These are phyloP conservation scores for Achlya hypogyna DNA, from an alignment of 352 stramenopile genomes.

Conservation along the genomic window DNA sequence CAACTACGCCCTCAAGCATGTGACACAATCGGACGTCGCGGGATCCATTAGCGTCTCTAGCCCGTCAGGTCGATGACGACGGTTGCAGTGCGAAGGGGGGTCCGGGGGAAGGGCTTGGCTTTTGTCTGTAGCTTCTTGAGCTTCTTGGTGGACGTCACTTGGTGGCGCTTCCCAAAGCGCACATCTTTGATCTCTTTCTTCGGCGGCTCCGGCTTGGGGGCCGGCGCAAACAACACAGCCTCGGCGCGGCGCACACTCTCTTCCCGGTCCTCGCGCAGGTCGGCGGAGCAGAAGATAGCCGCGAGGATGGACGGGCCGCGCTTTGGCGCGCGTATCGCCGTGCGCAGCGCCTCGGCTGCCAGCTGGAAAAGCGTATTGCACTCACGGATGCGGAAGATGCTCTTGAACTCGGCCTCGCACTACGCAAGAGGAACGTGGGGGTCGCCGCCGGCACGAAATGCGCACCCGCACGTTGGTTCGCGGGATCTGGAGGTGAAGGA, in stretches of 20 bases:
- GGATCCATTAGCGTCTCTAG: too few species aligned
- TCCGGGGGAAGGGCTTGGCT: too few species aligned
- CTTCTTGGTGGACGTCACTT: slow-evolving; percentile 7
- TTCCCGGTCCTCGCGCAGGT: slow-evolving; percentile 8
- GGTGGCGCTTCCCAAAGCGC: neutral
- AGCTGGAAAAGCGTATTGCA: neutral
- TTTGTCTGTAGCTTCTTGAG: neutral
- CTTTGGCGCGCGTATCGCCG: neutral
- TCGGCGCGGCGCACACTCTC: neutral
- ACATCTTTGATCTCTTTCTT: neutral
- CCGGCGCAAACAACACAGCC: neutral
- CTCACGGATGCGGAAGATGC: slow-evolving; percentile 8
- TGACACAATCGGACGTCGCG: too few species aligned
- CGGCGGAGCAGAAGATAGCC: neutral
- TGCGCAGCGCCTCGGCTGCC: neutral
- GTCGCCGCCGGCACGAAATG: too few species aligned
- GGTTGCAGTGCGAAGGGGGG: too few species aligned
- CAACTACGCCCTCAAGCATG: too few species aligned
- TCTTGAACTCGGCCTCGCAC: slow-evolving; percentile 6
- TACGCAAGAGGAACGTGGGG: neutral
- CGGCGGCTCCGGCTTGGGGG: neutral
- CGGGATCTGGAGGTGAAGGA: slow-evolving; percentile 33
- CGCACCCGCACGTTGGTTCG: neutral
- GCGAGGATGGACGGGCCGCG: neutral
- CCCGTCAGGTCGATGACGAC: too few species aligned